These are phyloP conservation scores for Pleurostoma richardsiae DNA, from an alignment of 2,329 filamentous ascomycete genomes.

Conservation along the genomic window DNA sequence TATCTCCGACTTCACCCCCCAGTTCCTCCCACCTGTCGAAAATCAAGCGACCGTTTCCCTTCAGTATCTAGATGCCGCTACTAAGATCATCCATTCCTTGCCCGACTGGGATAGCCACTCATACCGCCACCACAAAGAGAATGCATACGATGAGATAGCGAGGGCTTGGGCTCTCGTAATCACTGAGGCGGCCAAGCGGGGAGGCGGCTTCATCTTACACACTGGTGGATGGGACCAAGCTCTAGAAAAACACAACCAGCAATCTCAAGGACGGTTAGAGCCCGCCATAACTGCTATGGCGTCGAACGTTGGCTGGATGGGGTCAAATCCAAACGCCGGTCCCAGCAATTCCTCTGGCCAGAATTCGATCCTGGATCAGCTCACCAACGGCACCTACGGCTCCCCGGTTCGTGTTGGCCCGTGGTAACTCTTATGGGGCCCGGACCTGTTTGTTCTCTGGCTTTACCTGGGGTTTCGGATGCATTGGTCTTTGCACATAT, in stretches of 20 bases:
- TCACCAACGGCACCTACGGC: constrained; percentile 56
- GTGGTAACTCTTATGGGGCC: constrained; percentile 38
- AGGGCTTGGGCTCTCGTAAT: constrained; percentile 92
- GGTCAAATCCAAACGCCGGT: constrained; percentile 24
- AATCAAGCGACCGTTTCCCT: constrained; percentile 77
- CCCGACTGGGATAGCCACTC: constrained; percentile 87
- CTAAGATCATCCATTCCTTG: constrained; percentile 81
- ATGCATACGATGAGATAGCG: constrained; percentile 92
- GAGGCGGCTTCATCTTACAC: constrained; percentile 83
- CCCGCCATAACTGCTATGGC: constrained; percentile 75
- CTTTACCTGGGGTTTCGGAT: no score
- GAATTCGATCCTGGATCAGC: constrained; percentile 56
- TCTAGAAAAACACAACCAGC: constrained; percentile 80
- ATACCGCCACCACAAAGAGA: constrained; percentile 89
- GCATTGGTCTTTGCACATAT: no score
- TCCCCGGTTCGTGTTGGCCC: constrained; percentile 58
- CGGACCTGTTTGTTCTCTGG: no score
- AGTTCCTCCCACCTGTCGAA: constrained; percentile 91
- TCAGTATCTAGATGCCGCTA: constrained; percentile 83
- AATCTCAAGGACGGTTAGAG: constrained; percentile 75
- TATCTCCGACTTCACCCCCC: constrained; percentile 87
- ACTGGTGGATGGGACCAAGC: constrained; percentile 91
- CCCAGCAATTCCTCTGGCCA: constrained; percentile 30
- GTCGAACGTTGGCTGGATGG: constrained; percentile 74
- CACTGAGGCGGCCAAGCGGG: constrained; percentile 83